Base-by-base conservation (phyloP, 345 rosid genomes). In the Litchi chinensis region DNA sequence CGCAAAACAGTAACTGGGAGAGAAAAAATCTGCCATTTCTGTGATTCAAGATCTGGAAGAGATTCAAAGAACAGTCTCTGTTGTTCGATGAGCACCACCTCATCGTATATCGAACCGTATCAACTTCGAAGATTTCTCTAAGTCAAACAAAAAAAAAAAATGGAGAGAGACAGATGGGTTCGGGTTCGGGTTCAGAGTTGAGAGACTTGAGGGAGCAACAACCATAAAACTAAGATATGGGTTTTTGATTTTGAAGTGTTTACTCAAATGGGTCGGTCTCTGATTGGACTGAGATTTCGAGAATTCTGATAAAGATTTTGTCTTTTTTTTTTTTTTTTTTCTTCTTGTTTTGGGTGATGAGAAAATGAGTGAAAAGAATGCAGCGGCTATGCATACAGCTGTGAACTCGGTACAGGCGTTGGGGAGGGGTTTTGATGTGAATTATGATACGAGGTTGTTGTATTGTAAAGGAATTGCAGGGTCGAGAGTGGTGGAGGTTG, bases 391-490 rank as follows among this genome's bases (percentile, higher is more conserved):
- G 85, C 89, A 87, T 80, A 86, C 92, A 16, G 96, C 92, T 52
- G 74, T 79, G 68, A 92, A 86, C 82, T 84, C 93, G 0, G 92
- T 89, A 46, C 89, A 88, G 81, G 93, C 92, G 7, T 74, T 92
- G 26, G 96, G 96, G 68, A 87, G 91, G 74, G 96, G 96, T 3
- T 92, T 92, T 60, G 96, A 90, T 84, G 93, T 87, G 48, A 92
- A 90, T 75, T 89, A 78, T 41, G 96, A 92, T 78, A 88, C 93
- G 50, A 89, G 96, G 88, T 78, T 92, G 83, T 57, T 92, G 81
- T 90, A 92, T 32, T 92, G 96, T 75, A 92, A 92, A 80, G 95
- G 95, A 11, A 80, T 76, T n/a, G 81, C 83, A 0, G 92, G 90
- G 70, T 85, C 88, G 56, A 81, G 89, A 76, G 62, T 92, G 8